phyloP scores from a whole-genome alignment of 306 rosid genomes.

The Lotus japonicus region DNA sequence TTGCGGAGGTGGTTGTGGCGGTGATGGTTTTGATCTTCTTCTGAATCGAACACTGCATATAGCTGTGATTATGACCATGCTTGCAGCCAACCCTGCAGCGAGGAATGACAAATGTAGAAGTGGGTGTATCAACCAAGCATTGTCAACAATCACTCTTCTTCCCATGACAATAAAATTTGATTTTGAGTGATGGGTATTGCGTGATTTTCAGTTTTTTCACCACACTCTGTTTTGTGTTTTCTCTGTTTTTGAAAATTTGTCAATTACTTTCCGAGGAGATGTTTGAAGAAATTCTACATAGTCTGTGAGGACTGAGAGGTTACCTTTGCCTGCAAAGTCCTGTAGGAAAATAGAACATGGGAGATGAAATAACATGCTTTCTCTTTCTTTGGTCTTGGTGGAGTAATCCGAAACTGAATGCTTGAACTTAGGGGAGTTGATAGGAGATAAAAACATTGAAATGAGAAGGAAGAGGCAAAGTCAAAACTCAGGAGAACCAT shows the following conservation, averaged over 20 bases:
- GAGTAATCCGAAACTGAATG: constrained; percentile 35
- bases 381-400: not conserved
- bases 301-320: constrained; percentile 4
- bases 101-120: constrained; percentile 34
- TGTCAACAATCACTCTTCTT: constrained; percentile 50
- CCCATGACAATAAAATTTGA: constrained; percentile 48
- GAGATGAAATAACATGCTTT: not conserved
- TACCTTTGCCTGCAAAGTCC: constrained; percentile 12
- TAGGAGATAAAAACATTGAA: constrained; percentile 26
- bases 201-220: not conserved
- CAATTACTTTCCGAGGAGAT: not conserved
- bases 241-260: not conserved
- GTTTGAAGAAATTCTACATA: not conserved
- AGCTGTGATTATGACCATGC: constrained; percentile 47
- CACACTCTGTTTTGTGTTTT: not conserved
- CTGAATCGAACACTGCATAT: constrained; percentile 40
- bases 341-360: not conserved
- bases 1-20: not conserved
- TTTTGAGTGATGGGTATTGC: not conserved
- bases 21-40: constrained; percentile 10
- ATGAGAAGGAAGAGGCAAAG: not conserved
- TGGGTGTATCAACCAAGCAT: constrained; percentile 33
- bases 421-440: constrained; percentile 57
- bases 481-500: constrained; percentile 11
- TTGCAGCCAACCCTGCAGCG: constrained; percentile 40